These are phyloP conservation scores for Melaleuca quinquenervia DNA, from an alignment of 345 rosid species.

Conservation along the genomic window DNA sequence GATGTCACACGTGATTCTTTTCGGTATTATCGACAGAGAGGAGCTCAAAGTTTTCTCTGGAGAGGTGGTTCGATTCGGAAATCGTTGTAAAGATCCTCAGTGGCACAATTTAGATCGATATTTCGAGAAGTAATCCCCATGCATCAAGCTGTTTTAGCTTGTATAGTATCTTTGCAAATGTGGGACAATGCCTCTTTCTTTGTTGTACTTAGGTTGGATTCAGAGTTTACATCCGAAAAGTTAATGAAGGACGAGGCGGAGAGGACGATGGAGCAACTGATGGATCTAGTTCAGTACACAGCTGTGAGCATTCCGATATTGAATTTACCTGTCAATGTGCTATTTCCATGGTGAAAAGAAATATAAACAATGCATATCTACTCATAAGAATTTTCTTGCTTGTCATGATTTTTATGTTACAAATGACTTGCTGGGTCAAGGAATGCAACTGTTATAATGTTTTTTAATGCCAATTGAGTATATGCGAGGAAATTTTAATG, in stretches of 20 bases:
- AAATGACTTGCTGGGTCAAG: background rate
- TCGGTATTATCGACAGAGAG: constrained; percentile 36
- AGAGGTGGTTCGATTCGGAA: constrained; percentile 97
- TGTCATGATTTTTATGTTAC: background rate
- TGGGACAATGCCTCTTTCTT: constrained; percentile 5
- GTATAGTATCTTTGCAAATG: background rate
- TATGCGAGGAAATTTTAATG: background rate
- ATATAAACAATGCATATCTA: background rate
- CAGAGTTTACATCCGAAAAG: constrained; percentile 62
- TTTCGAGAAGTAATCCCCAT: constrained; percentile 61
- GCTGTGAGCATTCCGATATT: constrained; percentile 48
- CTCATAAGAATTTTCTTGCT: background rate
- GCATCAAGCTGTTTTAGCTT: constrained; percentile 11
- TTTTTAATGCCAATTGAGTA: background rate
- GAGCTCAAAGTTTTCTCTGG: constrained; percentile 78
- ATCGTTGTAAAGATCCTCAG: constrained; percentile 98
- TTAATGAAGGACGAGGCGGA: constrained; percentile 77
- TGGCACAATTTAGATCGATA: constrained; percentile 94
- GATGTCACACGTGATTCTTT: background rate
- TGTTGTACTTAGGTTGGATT: constrained; percentile 54
- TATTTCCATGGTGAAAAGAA: background rate
- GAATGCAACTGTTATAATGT: background rate
- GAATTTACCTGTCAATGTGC: background rate
- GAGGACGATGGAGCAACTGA: constrained; percentile 53
- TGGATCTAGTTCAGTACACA: constrained; percentile 76